These are phyloP conservation scores for Elongisporangium prolatum DNA, from an alignment of 352 stramenopile genomes.

Conservation along the genomic window DNA sequence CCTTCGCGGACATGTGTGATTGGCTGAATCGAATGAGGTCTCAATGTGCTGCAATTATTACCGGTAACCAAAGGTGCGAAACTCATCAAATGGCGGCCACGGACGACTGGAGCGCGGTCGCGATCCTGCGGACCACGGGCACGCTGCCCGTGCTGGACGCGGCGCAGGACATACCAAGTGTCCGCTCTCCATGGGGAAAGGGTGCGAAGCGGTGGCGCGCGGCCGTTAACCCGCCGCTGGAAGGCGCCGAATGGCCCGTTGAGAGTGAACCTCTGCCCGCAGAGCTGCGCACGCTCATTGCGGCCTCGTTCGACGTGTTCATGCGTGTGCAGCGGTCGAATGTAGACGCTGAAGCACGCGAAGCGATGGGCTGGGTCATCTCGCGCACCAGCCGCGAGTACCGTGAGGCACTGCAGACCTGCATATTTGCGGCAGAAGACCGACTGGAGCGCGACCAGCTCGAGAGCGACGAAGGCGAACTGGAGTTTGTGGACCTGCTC, in stretches of 20 bases:
- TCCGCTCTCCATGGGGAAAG: constrained; percentile 46
- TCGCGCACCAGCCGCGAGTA: constrained; percentile 63
- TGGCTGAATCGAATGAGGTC: background rate
- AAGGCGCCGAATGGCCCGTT: background rate
- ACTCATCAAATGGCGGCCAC: background rate
- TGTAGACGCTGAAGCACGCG: constrained; percentile 10
- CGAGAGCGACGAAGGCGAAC: constrained; percentile 13
- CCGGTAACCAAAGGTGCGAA: background rate
- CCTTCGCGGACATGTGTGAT: background rate
- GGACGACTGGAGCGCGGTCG: constrained; percentile 9
- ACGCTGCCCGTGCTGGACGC: constrained; percentile 34
- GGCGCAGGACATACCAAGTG: constrained; percentile 16
- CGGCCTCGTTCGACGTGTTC: constrained; percentile 60
- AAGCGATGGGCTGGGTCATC: constrained; percentile 17
- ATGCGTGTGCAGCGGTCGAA: constrained; percentile 17
- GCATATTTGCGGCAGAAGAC: constrained; percentile 64
- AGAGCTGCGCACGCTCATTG: constrained; percentile 52
- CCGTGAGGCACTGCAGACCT: constrained; percentile 59
- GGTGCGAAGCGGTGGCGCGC: constrained; percentile 37
- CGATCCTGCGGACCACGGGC: constrained; percentile 38
- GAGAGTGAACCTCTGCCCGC: constrained; percentile 35
- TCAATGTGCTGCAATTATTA: no score
- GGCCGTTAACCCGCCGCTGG: background rate
- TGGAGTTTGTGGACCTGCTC: constrained; percentile 54
- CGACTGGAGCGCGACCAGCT: constrained; percentile 14